Evolutionary conservation across 2,329 filamentous ascomycete genomes (phyloP), one percentile per base, ranked within the genome.

Genomic region (Septoria petroselini): DNA sequence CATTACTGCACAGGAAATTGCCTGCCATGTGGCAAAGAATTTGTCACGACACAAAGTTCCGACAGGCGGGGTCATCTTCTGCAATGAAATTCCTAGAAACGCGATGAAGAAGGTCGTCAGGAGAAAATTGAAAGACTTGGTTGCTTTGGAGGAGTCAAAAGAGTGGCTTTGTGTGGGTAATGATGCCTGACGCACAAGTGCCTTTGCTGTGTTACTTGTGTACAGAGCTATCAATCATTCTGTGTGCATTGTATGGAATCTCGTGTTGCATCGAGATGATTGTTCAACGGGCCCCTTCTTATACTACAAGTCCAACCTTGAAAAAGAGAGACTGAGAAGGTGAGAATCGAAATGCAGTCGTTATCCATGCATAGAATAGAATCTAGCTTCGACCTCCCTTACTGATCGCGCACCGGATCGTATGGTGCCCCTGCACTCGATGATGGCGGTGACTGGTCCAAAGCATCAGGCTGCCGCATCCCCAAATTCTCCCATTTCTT

Each of bases 21-120:
- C 70, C 44, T 41, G 57, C 7, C 73, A 65, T 50, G 58, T 73
- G n/a, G 59, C 57, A 5, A 62, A 63, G 17, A 63, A 63, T 9
- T 51, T 77, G 35, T 71, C 73, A 0, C 66, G 63, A 39, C 77
- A 73, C 44, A 77, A 77, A 62, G 62, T 65, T 23, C 57, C 76
- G 23, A 68, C 67, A 1, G 74, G 74, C 2, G 75, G 74, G 0
- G 70, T 78, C 1, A 73, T 62, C 30, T 65, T 63, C 41, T 52
- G 60, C 14, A 56, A 62, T 18, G 46, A 52, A 5, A 63, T 66
- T 11, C 63, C 64, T 7, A 39, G 43, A n/a, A 46, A 46, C 27
- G 34, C 43, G 7, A 18, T 39, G 34, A 46, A 46, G 23, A 39
- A 46, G 11, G 25, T 39, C n/a, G 9, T 21, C 1, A 30, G 43